phyloP scores from a whole-genome alignment of 805 yeast species.

The Huiozyma sinensis region DNA sequence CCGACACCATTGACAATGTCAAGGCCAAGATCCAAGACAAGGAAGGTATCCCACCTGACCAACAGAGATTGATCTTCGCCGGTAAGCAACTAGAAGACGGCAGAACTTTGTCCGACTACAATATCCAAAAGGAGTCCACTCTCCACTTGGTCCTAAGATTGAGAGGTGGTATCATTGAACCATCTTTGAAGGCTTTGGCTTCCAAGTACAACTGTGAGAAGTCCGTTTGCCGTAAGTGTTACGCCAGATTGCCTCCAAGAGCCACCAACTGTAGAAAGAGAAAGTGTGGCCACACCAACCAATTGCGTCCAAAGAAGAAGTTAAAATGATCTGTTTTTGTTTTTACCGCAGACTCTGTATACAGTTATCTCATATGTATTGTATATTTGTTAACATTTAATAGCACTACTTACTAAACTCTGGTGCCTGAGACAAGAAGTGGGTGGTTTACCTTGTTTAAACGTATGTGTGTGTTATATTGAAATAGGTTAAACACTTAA shows the following conservation, averaged over 20 bases:
- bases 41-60: slow-evolving; percentile 65
- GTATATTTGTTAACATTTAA: too few relatives aligned
- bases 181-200: slow-evolving; percentile 94
- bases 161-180: slow-evolving; percentile 85
- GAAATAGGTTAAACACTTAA: too few relatives aligned
- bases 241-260: slow-evolving; percentile 99
- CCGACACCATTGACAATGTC: slow-evolving; percentile 96
- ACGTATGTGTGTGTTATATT: too few relatives aligned
- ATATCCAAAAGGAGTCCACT: slow-evolving; percentile 62
- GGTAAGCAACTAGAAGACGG: slow-evolving; percentile 67
- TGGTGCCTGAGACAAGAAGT: too few relatives aligned
- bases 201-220: slow-evolving; percentile 98
- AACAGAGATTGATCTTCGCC: slow-evolving; percentile 58
- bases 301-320: slow-evolving; percentile 99
- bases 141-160: slow-evolving; percentile 61
- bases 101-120: slow-evolving; percentile 60
- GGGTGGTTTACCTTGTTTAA: too few relatives aligned
- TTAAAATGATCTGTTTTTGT: slow-evolving; percentile 40
- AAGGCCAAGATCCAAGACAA: slow-evolving; percentile 76
- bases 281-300: slow-evolving; percentile 99
- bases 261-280: slow-evolving; percentile 99
- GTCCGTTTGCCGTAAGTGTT: slow-evolving; percentile 96
- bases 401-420: too few relatives aligned
- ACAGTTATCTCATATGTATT: too few relatives aligned
- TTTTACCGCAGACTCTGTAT: too few relatives aligned